Evolutionary conservation across 2,329 filamentous ascomycete genomes (phyloP), one percentile per base, ranked within the genome.

Genomic region (Colletotrichum sansevieriae): DNA sequence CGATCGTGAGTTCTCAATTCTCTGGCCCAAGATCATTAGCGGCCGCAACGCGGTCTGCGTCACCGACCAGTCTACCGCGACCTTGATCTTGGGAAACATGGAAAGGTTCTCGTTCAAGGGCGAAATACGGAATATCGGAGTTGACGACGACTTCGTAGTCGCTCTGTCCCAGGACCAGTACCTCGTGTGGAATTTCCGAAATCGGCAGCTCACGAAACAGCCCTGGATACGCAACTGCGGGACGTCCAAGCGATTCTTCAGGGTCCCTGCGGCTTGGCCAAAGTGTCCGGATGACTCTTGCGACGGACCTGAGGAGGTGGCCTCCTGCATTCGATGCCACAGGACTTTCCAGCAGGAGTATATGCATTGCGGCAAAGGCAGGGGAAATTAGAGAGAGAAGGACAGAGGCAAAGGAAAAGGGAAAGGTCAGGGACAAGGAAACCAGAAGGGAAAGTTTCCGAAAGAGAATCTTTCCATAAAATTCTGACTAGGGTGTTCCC

Each of bases 61-160:
- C 8, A 35, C 18, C 22, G 44, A 41, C 43, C 13, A 57, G 6
- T 37, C 22, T 7, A 29, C 29, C 7, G 22, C 33, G 4, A 63
- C 59, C 0, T 12, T 63, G 59, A 18, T 63, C 22, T 2, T 67
- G 12, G 49, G 35, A 18, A 13, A 20, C 9, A 12, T 29, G 11
- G 3, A 55, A 3, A n/a, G 18, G n/a, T 20, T 7, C 12, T 12
- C 33, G 13, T 35, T 66, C 13, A 18, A 25, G 2, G 22, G 20
- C 18, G 20, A 12, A 4, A 15, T 46, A 4, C 18, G 33, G 0
- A 39, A 13, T 3, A 15, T 68, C n/a, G 65, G 10, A 2, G 39
- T 52, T 5, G 65, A 68, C 13, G 54, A 68, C n/a, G 47, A 68
- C 3, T 65, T 65, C 35, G 22, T 68, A 11, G 8, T 68, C 12